These are phyloP conservation scores for Macrolepiota albuminosa DNA, from an alignment of 768 basidiomycete species.

Conservation along the genomic window DNA sequence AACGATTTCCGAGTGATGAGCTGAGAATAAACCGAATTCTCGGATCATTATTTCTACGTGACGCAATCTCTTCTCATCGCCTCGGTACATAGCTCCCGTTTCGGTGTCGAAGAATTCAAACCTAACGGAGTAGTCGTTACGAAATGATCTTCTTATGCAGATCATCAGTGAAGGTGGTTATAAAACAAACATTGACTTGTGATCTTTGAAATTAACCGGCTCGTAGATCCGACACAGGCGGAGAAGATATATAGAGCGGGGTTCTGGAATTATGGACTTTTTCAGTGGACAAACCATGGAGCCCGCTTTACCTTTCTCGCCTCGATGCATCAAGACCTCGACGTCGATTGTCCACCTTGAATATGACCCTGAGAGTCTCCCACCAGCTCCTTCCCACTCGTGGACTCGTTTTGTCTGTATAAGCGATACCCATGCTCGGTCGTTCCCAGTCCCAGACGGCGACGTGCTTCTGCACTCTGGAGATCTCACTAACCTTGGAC, in stretches of 20 bases:
- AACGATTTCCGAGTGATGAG: no score
- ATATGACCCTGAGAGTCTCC: constrained; percentile 24
- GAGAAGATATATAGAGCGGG: background rate
- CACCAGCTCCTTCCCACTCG: constrained; percentile 27
- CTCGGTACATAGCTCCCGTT: no score
- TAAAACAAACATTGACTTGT: no score
- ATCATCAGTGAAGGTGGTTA: no score
- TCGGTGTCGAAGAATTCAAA: no score
- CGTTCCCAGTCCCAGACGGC: constrained; percentile 48
- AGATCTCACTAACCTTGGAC: constrained; percentile 54
- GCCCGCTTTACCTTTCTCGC: background rate
- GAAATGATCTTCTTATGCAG: no score
- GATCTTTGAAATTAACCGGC: no score
- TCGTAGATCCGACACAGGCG: background rate
- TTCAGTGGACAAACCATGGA: background rate
- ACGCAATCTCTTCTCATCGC: no score
- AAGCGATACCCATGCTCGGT: constrained; percentile 50
- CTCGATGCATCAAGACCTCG: constrained; percentile 19
- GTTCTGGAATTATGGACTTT: background rate
- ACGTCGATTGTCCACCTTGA: constrained; percentile 32
- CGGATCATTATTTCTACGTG: no score
- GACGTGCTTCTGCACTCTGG: constrained; percentile 67
- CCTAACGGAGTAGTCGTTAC: no score
- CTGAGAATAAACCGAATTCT: no score
- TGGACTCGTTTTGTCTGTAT: constrained; percentile 61